Evolutionary conservation across 2,329 filamentous ascomycete species (phyloP), one percentile per base, ranked within the genome.

Genomic region (Seiridium cupressi): DNA sequence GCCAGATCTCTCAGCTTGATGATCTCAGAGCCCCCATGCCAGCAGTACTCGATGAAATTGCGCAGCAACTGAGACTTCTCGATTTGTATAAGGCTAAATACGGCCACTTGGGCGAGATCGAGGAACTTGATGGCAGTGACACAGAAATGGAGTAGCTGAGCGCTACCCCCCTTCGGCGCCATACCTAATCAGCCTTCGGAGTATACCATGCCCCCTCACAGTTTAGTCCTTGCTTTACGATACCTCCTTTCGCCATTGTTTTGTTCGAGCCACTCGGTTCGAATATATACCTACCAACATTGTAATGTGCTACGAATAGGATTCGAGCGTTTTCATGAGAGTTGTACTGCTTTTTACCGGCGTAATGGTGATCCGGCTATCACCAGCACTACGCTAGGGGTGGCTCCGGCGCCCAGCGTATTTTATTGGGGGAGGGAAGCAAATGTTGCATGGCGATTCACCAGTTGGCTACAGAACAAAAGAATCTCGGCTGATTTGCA

Each of bases 11-110:
- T 49, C 80, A 83, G 63, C 83, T 96, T 34, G 83, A 90, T 57
- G 85, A 92, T 65, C 84, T 96, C 62, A 87, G 91, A 9, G 89
- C 86, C 26, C 90, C 93, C 3, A 97, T 97, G 83, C 75, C 81
- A 9, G 85, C 89, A 13, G 83, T 97, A 26, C 79, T 96, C 26
- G 77, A 78, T 48, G 82, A 83, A 48, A 79, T 94, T 38, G 77
- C 83, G 42, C 73, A 77, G 36, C 85, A 91, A 69, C 76, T 92
- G 60, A 79, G 80, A 36, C 86, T 93, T 70, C 77, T 93, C 53
- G 80, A 86, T 69, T 76, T 74, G 60, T 89, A 90, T 73, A 87
- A 83, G 69, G 77, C 76, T 36, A 76, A 71, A 55, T 86, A 79
- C 62, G 84, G 84, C 46, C 72, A 76, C 4, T 68, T 86, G 40